These are phyloP conservation scores for Populus deltoides DNA, from an alignment of 345 rosid species.

Conservation along the genomic window DNA sequence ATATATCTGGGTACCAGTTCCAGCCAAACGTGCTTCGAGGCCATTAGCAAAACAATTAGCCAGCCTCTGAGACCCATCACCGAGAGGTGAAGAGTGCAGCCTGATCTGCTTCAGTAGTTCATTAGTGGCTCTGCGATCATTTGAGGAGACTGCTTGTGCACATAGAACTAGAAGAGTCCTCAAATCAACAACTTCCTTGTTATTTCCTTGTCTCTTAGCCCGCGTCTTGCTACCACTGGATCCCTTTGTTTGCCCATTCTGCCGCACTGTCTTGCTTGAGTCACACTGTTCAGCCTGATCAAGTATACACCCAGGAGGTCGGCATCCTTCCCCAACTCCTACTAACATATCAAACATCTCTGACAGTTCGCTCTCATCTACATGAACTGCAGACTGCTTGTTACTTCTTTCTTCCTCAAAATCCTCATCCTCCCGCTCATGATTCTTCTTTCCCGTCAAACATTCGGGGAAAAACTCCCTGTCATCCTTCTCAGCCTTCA, in stretches of 20 bases:
- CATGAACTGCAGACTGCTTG: conserved; percentile 52
- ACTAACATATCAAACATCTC: conserved; percentile 69
- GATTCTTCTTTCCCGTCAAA: conserved; percentile 55
- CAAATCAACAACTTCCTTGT: conserved; percentile 76
- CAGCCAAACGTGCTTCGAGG: conserved; percentile 74
- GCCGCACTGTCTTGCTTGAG: conserved; percentile 20
- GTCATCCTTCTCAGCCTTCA: conserved; percentile 37
- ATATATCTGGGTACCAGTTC: conserved; percentile 25
- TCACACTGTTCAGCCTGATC: not conserved
- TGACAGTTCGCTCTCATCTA: conserved; percentile 55
- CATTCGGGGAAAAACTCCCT: conserved; percentile 21
- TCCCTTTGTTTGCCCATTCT: conserved; percentile 43
- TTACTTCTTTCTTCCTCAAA: conserved; percentile 51
- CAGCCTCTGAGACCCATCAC: conserved; percentile 89
- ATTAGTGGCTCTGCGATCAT: conserved; percentile 56
- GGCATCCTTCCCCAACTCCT: conserved; percentile 19
- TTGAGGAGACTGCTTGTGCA: conserved; percentile 84
- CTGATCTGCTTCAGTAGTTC: conserved; percentile 75
- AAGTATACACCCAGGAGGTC: not conserved
- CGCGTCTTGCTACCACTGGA: conserved; percentile 44
- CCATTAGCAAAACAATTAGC: conserved; percentile 80
- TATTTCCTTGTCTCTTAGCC: conserved; percentile 48
- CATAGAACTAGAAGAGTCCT: conserved; percentile 70
- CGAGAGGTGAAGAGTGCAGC: conserved; percentile 80
- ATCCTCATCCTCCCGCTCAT: conserved; percentile 46